A percentile compares a stretch with the other conserved stretches of the same genome.
Conservation (phyloP, 768 basidiomycete genomes). For the Pulveroboletus sp. region DNA sequence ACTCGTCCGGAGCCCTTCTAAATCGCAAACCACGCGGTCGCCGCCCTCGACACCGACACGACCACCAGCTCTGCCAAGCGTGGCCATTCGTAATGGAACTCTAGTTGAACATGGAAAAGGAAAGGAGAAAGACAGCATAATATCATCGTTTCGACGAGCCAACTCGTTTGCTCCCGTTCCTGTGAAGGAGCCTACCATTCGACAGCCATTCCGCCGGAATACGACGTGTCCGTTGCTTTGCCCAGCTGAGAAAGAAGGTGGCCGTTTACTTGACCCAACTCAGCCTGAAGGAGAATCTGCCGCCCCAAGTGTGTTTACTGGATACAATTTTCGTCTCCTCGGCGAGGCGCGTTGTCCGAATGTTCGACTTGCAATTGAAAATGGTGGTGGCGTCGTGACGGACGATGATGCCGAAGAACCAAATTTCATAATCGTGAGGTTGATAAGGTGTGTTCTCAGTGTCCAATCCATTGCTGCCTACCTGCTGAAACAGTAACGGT, state of each 20-base stretch:
- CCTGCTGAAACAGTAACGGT: neutral
- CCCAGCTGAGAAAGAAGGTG: conserved; percentile 17
- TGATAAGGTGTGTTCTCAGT: conserved; percentile 55
- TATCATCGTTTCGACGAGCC: conserved; percentile 57
- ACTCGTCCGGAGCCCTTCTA: conserved; percentile 60
- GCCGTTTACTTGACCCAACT: conserved; percentile 1
- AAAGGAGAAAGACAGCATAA: conserved; percentile 36
- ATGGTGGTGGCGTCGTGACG: conserved; percentile 50
- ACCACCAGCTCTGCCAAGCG: conserved; percentile 3
- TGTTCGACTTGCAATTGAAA: conserved; percentile 59
- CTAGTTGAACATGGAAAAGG: conserved; percentile 6
- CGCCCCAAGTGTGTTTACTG: conserved; percentile 43
- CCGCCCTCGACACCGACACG: conserved; percentile 15
- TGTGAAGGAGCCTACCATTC: conserved; percentile 22
- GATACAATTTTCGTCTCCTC: conserved; percentile 52
- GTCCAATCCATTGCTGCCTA: neutral
- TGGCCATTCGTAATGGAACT: neutral
- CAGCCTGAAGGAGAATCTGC: conserved; percentile 1
- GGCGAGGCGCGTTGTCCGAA: conserved; percentile 61
- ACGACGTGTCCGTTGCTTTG: conserved; percentile 23
- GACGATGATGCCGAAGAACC: conserved; percentile 46
- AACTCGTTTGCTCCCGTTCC: conserved; percentile 57
- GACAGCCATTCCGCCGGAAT: conserved; percentile 47
- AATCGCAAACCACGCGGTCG: conserved; percentile 31
- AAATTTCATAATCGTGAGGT: conserved; percentile 65